phyloP scores from a whole-genome alignment of 192 early-diverging fungal genomes.

The Mortierella claussenii region DNA sequence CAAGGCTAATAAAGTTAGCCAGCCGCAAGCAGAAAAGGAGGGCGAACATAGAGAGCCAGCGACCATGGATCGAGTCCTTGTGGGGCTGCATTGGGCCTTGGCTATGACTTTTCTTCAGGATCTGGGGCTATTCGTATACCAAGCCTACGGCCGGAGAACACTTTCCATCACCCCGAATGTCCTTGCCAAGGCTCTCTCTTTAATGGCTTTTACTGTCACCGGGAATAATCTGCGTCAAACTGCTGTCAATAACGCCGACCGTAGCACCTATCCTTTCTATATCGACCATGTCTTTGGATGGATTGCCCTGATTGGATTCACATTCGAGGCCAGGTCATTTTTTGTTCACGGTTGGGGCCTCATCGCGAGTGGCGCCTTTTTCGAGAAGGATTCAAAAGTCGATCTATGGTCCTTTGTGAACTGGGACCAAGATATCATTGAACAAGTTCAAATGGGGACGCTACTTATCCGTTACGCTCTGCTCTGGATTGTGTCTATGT shows the following conservation, averaged over 20 bases:
- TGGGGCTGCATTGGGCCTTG: slow-evolving; percentile 1
- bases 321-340: background rate
- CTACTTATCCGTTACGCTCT: slow-evolving; percentile 1
- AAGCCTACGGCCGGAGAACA: background rate
- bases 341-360: background rate
- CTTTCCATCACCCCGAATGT: background rate
- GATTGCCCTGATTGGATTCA: background rate
- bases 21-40: no score
- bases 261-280: background rate
- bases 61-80: background rate
- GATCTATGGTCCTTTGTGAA: background rate
- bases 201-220: background rate
- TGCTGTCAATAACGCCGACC: background rate
- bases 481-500: background rate
- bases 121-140: slow-evolving; percentile 1
- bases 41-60: background rate
- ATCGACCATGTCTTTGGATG: background rate
- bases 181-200: background rate
- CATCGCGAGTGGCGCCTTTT: background rate
- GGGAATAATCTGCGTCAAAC: background rate
- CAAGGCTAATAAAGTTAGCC: background rate
- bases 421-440: background rate
- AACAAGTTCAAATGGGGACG: background rate
- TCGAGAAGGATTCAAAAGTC: background rate
- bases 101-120: background rate